These are phyloP conservation scores for Penicillium sp. DNA, from an alignment of 2,329 filamentous ascomycete genomes.

Conservation along the genomic window DNA sequence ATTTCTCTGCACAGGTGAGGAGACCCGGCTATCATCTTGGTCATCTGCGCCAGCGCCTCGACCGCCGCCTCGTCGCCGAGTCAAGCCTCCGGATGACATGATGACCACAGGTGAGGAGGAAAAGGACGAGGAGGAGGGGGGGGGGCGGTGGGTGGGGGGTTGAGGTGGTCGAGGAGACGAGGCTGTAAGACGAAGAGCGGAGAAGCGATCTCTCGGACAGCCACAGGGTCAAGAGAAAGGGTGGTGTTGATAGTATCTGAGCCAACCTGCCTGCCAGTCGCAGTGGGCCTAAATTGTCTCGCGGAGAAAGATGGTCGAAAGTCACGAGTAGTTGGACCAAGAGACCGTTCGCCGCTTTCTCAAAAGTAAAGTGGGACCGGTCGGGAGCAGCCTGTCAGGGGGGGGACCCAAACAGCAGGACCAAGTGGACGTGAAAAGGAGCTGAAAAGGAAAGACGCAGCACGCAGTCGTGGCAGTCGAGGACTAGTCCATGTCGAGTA, in stretches of 20 bases:
- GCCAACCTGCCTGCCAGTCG: conserved; percentile 19
- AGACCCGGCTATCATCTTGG: conserved; percentile 59
- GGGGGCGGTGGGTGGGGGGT: neutral
- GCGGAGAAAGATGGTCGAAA: conserved; percentile 17
- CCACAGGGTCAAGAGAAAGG: conserved; percentile 3
- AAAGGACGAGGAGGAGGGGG: conserved; percentile 5
- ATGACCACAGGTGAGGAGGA: conserved; percentile 16
- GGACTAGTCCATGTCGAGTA: too few species aligned
- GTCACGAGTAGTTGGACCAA: conserved; percentile 16
- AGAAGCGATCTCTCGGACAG: too few species aligned
- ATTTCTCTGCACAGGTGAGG: conserved; percentile 58
- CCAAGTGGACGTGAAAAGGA: neutral
- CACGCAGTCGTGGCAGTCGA: too few species aligned
- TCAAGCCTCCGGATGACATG: conserved; percentile 68
- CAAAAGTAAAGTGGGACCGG: conserved; percentile 19
- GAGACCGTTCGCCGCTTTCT: conserved; percentile 17
- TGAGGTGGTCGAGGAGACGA: too few species aligned
- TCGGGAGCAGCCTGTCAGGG: conserved; percentile 10
- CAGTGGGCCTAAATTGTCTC: conserved; percentile 20
- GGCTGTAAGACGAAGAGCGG: too few species aligned
- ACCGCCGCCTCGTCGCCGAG: conserved; percentile 61
- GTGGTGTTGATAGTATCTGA: neutral
- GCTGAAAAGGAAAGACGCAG: neutral
- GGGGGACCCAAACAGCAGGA: neutral
- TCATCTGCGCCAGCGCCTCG: conserved; percentile 54